Conservation (phyloP, 2,329 filamentous ascomycete genomes). For the Zarea fungicola region DNA sequence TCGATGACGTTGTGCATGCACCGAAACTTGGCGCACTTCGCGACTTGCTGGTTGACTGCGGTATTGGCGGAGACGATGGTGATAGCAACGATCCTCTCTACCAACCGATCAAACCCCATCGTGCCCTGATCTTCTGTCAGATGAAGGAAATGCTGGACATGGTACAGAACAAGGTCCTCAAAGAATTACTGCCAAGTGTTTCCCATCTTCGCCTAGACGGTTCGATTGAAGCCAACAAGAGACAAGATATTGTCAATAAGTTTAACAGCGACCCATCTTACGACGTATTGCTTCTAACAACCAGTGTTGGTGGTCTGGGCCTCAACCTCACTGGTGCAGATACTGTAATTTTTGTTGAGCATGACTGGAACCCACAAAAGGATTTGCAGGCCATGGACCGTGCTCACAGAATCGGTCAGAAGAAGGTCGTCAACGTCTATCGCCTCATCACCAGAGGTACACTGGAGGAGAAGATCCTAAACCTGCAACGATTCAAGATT, state of each 20-base stretch:
- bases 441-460: slow-evolving; percentile 93
- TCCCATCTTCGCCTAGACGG: slow-evolving; percentile 94
- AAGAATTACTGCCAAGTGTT: slow-evolving; percentile 84
- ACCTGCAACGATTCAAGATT: slow-evolving; percentile 98
- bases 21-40: slow-evolving; percentile 87
- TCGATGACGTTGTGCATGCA: slow-evolving; percentile 82
- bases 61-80: slow-evolving; percentile 75
- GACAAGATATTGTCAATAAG: slow-evolving; percentile 96
- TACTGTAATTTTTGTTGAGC: slow-evolving; percentile 98
- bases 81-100: slow-evolving; percentile 56
- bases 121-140: slow-evolving; percentile 95
- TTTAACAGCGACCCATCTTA: slow-evolving; percentile 98
- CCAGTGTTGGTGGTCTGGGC: slow-evolving; percentile 88
- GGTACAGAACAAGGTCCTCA: slow-evolving; percentile 90
- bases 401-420: slow-evolving; percentile 95
- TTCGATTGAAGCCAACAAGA: slow-evolving; percentile 83
- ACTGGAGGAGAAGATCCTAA: slow-evolving; percentile 96
- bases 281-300: slow-evolving; percentile 88
- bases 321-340: slow-evolving; percentile 95
- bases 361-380: slow-evolving; percentile 99
- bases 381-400: slow-evolving; percentile 99
- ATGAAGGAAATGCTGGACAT: slow-evolving; percentile 99
- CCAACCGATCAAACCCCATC: slow-evolving; percentile 89
- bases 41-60: slow-evolving; percentile 95
- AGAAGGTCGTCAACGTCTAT: slow-evolving; percentile 99